A percentile compares a stretch with the other conserved stretches of the same genome.
These are phyloP conservation scores for Chytriomyces hyalinus DNA, from an alignment of 192 early-diverging fungal species.

Conservation along the genomic window DNA sequence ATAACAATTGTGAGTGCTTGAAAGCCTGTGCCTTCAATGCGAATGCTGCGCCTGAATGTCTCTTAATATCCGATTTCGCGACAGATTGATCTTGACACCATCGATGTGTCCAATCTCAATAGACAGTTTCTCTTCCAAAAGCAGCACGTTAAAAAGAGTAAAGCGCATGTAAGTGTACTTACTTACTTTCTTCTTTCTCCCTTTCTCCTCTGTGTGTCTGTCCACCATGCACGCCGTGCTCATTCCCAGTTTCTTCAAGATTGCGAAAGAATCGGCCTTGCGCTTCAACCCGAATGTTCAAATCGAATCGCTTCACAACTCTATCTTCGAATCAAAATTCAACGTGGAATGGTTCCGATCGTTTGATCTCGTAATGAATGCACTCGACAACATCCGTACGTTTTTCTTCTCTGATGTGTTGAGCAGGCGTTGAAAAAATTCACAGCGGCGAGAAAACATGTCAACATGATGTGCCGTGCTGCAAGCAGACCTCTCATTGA, in stretches of 20 bases:
- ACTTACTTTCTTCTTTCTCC: neutral
- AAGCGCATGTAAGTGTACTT: slow-evolving; percentile 71
- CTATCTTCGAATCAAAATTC: slow-evolving; percentile 87
- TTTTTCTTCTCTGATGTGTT: neutral
- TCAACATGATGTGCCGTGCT: slow-evolving; percentile 95
- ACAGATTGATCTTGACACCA: slow-evolving; percentile 96
- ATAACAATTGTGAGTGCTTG: slow-evolving; percentile 71
- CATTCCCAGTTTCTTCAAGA: slow-evolving; percentile 40
- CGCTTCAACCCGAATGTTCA: slow-evolving; percentile 83
- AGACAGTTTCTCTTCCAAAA: slow-evolving; percentile 99
- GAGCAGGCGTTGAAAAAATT: neutral
- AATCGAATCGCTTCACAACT: slow-evolving; percentile 78
- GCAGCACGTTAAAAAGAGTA: slow-evolving; percentile 89
- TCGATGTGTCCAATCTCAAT: slow-evolving; percentile 98
- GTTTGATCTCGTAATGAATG: slow-evolving; percentile 94
- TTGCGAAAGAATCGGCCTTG: slow-evolving; percentile 83
- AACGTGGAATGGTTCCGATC: slow-evolving; percentile 84
- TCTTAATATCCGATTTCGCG: neutral
- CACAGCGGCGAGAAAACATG: slow-evolving; percentile 86
- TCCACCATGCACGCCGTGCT: no score
- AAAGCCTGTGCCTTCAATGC: slow-evolving; percentile 2
- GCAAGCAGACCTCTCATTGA: slow-evolving; percentile 81
- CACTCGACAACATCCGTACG: slow-evolving; percentile 90
- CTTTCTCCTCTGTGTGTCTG: neutral
- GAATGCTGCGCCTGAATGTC: neutral